Conservation (phyloP, 2,329 filamentous ascomycete genomes). For the Clonostachys byssicola region DNA sequence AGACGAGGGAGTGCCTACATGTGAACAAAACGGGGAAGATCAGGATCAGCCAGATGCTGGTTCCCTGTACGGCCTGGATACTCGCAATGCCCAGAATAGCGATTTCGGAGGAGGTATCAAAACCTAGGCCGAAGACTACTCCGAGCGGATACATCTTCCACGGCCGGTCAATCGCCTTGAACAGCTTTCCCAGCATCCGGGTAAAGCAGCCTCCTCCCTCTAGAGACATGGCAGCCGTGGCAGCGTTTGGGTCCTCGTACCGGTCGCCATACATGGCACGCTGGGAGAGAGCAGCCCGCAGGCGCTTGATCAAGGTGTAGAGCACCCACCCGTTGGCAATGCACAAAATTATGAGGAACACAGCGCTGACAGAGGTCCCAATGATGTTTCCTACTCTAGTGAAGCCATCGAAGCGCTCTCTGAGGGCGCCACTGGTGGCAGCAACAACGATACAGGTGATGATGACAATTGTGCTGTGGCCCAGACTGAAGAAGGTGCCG, state of each 20-base stretch:
- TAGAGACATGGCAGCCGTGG: conserved; percentile 45
- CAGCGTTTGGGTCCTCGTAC: conserved; percentile 1
- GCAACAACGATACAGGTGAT: conserved; percentile 89
- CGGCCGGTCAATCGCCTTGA: conserved; percentile 67
- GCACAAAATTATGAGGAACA: conserved; percentile 78
- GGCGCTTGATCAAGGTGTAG: conserved; percentile 66
- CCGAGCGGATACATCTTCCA: conserved; percentile 98
- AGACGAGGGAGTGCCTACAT: conserved; percentile 35
- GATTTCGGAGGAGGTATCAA: conserved; percentile 93
- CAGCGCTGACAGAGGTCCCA: conserved; percentile 81
- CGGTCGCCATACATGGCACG: conserved; percentile 12
- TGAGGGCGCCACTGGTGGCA: conserved; percentile 80
- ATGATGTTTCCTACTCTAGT: conserved; percentile 80
- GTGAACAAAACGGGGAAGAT: conserved; percentile 91
- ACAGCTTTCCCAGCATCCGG: conserved; percentile 67
- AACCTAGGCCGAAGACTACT: conserved; percentile 84
- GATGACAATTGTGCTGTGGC: conserved; percentile 90
- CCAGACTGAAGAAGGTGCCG: conserved; percentile 90
- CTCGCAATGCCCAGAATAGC: conserved; percentile 87
- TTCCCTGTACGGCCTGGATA: conserved; percentile 80
- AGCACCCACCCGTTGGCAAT: conserved; percentile 84
- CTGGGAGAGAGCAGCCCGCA: conserved; percentile 54
- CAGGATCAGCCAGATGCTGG: conserved; percentile 88
- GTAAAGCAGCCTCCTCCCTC: conserved; percentile 76
- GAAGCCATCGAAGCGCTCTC: conserved; percentile 77